These are phyloP conservation scores for Tetrastigma voinierianum DNA, from an alignment of 164 flowering plant genomes.

Conservation along the genomic window DNA sequence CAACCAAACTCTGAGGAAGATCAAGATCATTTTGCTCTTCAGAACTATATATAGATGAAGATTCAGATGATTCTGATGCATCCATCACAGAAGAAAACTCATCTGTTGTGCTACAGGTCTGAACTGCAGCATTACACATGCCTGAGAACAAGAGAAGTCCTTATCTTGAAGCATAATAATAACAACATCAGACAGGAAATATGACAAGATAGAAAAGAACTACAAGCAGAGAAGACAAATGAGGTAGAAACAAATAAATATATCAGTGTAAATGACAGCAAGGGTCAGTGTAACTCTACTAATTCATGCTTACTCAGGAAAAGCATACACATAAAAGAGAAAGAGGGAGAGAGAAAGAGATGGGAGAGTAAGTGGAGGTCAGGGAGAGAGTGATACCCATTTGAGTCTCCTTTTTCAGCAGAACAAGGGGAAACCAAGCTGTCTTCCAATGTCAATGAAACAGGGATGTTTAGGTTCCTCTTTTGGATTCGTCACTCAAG, in stretches of 20 bases:
- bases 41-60: conserved; percentile 45
- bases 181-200: conserved; percentile 2
- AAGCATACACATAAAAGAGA: too few species aligned
- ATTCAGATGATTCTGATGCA: conserved; percentile 50
- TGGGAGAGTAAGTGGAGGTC: conserved; percentile 9
- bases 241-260: neutral
- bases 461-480: conserved; percentile 14
- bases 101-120: conserved; percentile 39
- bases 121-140: conserved; percentile 19
- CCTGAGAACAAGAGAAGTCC: conserved; percentile 40
- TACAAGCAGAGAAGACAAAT: neutral
- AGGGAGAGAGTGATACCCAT: conserved; percentile 21
- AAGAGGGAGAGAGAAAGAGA: conserved; percentile 14
- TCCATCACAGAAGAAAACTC: conserved; percentile 40
- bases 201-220: neutral
- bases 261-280: neutral
- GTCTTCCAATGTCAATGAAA: conserved; percentile 18
- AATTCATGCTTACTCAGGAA: neutral
- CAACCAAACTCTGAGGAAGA: conserved; percentile 20
- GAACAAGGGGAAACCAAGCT: conserved; percentile 16
- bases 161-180: neutral
- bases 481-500: conserved; percentile 17
- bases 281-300: neutral
- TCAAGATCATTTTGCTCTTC: conserved; percentile 43
- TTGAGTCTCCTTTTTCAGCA: conserved; percentile 22